Conservation (phyloP, 495 filamentous ascomycete species). For the Chlorociboria aeruginascens region DNA sequence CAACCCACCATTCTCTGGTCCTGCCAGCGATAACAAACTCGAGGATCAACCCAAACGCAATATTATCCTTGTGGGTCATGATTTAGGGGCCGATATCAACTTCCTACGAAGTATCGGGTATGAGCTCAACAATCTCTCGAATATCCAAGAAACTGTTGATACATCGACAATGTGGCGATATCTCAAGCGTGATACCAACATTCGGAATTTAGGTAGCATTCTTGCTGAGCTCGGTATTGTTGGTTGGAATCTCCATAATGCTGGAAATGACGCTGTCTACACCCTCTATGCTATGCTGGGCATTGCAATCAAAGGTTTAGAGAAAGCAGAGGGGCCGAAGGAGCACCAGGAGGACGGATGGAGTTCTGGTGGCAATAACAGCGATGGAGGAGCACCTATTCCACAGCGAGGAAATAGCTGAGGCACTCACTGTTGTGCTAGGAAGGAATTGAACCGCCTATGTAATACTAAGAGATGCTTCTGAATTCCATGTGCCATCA, state of each 20-base stretch:
- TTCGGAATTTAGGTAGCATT: conserved; percentile 44
- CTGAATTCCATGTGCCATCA: no score
- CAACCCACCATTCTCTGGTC: conserved; percentile 32
- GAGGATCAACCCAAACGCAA: conserved; percentile 32
- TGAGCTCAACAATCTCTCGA: conserved; percentile 35
- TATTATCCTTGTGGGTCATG: conserved; percentile 72
- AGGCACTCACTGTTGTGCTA: no score
- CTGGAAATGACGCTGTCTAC: conserved; percentile 86
- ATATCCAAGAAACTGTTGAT: conserved; percentile 55
- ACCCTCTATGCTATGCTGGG: conserved; percentile 66
- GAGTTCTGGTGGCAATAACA: conserved; percentile 13
- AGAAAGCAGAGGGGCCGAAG: neutral
- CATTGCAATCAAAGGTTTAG: conserved; percentile 40
- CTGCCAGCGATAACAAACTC: conserved; percentile 2
- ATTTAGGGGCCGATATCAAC: conserved; percentile 48
- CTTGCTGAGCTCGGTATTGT: conserved; percentile 50
- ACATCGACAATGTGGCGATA: conserved; percentile 55
- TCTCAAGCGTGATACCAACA: conserved; percentile 33
- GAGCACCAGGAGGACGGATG: conserved; percentile 19
- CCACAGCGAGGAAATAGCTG: no score
- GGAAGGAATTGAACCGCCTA: no score
- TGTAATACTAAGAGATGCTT: no score
- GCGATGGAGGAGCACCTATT: conserved; percentile 13
- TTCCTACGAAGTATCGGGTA: conserved; percentile 53
- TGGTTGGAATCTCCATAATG: conserved; percentile 69